phyloP scores from a whole-genome alignment of 2,329 filamentous ascomycete genomes.

The Penicillium expansum region DNA sequence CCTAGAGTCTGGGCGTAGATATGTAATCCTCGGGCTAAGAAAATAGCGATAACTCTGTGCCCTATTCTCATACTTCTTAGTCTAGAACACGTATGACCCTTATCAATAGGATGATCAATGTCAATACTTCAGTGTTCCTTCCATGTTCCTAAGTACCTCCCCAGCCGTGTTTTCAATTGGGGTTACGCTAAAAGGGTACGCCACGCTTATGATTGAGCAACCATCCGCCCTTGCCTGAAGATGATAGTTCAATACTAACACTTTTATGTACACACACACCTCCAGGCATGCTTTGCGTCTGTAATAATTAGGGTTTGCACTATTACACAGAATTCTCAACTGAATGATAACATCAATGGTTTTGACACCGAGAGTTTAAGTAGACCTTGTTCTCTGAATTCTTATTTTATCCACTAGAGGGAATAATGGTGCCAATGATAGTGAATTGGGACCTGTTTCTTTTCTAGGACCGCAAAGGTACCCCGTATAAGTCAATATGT shows the following conservation, averaged over 20 bases:
- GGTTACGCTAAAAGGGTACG: slow-evolving; percentile 18
- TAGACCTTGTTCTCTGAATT: neutral
- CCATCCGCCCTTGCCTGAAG: slow-evolving; percentile 8
- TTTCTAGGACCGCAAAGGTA: neutral
- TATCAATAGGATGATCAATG: neutral
- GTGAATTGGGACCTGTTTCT: neutral
- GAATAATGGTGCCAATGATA: neutral
- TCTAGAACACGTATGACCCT: neutral
- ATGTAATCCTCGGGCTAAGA: neutral
- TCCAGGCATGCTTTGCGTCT: neutral
- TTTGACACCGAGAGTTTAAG: slow-evolving; percentile 4
- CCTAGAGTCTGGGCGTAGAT: neutral
- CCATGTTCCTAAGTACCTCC: slow-evolving; percentile 1
- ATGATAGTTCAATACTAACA: neutral
- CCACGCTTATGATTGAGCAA: slow-evolving; percentile 22
- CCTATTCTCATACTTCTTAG: neutral
- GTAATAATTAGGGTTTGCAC: slow-evolving; percentile 3
- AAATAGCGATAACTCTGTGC: neutral
- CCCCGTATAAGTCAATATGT: neutral
- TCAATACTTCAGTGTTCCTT: neutral
- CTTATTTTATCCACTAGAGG: neutral
- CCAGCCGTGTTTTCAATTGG: slow-evolving; percentile 19
- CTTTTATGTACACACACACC: neutral
- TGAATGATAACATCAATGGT: neutral
- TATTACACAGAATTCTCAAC: neutral